Evolutionary conservation across 75 land plant genomes (phyloP), one percentile per base, ranked within the genome.

Genomic region (Ceratopteris richardii): DNA sequence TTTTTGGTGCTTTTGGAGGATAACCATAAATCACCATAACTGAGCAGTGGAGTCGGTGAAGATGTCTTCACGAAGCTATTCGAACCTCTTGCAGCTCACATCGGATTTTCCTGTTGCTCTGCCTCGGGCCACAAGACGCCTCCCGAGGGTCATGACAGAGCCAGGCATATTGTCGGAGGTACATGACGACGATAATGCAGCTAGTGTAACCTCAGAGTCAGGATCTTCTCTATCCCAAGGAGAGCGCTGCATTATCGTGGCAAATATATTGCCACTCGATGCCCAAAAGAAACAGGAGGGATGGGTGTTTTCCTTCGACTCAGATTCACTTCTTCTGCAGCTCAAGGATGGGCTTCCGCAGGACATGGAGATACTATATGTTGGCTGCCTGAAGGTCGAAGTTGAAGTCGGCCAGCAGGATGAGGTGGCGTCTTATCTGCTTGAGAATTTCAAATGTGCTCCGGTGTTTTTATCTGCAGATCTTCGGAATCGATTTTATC

Each of bases 271-370:
- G 47, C 82, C 82, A 11, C 37, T 79, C 40, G 47, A 63, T 44
- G 79, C 82, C 24, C 31, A 56, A 57, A n/a, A n/a, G n/a, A n/a
- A n/a, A n/a, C n/a, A n/a, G n/a, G 73, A 70, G 41, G 53, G 68
- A 10, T 79, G 70, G 79, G 24, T 28, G 1, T 79, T 75, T 54
- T 54, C 50, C 16, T 79, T 79, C 79, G 82, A 79, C 36, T 69
- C 66, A 23, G 79, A 75, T 4, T 70, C 82, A 28, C 56, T 70
- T 12, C 79, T 79, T 6, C 64, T 61, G 41, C 73, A 73, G 78
- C 74, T 79, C 19, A 75, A 75, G 56, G 82, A 79, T 57, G 82
- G 82, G 0, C 63, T 79, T 37, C 74, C 79, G 0, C 79, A 74
- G 0, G 75, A 75, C 53, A 79, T 74, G 82, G 82, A 79, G 48